Base-by-base conservation (phyloP, 192 early-diverging fungal genomes). In the Coemansia sp. region DNA sequence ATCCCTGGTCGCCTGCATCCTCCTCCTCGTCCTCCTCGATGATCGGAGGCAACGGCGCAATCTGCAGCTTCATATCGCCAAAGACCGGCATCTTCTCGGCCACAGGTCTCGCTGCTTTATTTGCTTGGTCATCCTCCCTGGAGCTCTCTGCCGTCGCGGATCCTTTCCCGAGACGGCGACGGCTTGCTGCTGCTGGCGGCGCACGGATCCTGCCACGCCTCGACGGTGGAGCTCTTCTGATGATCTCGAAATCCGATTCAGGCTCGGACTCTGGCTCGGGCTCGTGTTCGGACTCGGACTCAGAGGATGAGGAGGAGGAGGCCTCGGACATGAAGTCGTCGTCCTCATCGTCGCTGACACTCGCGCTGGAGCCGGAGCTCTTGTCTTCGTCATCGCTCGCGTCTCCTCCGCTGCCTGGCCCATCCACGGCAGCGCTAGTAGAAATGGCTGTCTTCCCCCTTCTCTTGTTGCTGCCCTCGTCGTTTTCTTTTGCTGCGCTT, bases 51-150 rank as follows among this genome's bases (percentile, higher is more conserved):
- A 50, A 5, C 32, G 60, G 65, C 16, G 66, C 48, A 13, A 76
- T 20, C 16, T 71, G 5, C 1, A 82, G 71, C 45, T 56, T 57
- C 71, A 82, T 76, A 42, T 82, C 79, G 20, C 61, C 19, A 9
- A 75, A 70, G 43, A 68, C 65, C 0, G 79, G 79, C 79, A 82
- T 82, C 58, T 64, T 70, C 58, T 73, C 64, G 17, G 64, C 65
- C 13, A 65, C 61, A 2, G 73, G 46, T 12, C 16, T 12, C 16
- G 4, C 49, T 50, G 4, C 49, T 50, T 0, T 14, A 50, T 17
- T 17, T 17, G 49, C 17, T 20, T 50, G 2, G 8, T 50, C 14
- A 13, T 32, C 32, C 32, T 32, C 32, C 32, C 32, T 32, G 4
- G 32, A 32, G 32, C 32, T 32, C 32, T 32, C 32, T 32, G 32